Conservation (phyloP, 495 filamentous ascomycete genomes). For the Paragyromitra xinjiangensis region DNA sequence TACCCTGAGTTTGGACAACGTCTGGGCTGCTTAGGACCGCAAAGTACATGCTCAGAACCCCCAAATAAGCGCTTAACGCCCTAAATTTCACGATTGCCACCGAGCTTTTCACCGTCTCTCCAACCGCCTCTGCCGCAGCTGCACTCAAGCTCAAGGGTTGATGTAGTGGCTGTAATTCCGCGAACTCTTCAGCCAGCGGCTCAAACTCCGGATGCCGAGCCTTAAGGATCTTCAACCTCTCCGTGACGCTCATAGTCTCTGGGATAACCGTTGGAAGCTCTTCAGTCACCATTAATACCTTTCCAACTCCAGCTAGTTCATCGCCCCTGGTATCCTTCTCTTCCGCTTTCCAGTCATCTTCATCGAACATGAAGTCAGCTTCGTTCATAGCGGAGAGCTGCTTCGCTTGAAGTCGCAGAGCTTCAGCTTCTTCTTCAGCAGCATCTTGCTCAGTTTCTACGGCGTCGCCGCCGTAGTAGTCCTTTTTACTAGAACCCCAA, state of each 20-base stretch:
- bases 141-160: conserved; percentile 67
- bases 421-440: conserved; percentile 89
- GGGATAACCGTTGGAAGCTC: conserved; percentile 81
- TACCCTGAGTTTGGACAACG: conserved; percentile 70
- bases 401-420: conserved; percentile 85
- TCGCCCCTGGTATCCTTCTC: conserved; percentile 66
- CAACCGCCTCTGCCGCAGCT: conserved; percentile 64
- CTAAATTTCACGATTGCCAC: conserved; percentile 74
- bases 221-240: conserved; percentile 78
- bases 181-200: conserved; percentile 80
- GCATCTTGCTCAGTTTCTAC: conserved; percentile 85
- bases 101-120: conserved; percentile 59
- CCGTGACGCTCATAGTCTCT: conserved; percentile 76
- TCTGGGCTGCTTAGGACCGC: conserved; percentile 71
- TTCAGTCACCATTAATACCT: conserved; percentile 74
- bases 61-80: conserved; percentile 83
- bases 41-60: conserved; percentile 90
- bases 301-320: conserved; percentile 71
- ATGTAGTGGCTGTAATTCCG: conserved; percentile 73
- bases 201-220: conserved; percentile 91
- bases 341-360: conserved; percentile 76
- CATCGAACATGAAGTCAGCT: conserved; percentile 91
- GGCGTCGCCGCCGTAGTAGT: conserved; percentile 92
- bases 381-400: conserved; percentile 84
- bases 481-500: conserved; percentile 82